Evolutionary conservation across 768 basidiomycete genomes (phyloP), one percentile per base, ranked within the genome.

Genomic region (Rhizopogon roseolus): DNA sequence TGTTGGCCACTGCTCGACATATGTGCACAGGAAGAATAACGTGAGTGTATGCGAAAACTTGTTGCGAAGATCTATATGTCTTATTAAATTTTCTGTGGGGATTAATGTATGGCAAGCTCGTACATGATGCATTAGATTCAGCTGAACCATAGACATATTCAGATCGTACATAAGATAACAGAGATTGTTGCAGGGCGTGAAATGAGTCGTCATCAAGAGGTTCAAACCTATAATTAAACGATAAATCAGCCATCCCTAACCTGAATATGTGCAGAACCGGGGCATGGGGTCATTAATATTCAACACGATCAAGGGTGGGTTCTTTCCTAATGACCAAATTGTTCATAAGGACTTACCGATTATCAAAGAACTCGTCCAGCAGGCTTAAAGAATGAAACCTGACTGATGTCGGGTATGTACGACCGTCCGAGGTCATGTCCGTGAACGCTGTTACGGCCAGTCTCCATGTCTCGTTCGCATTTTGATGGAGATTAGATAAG

Each of bases 11-110:
- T 88, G 88, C 52, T 86, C 80, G 59, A 84, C 80, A 70, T 96
- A 97, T 11, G 88, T 85, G 75, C 85, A 85, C 49, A 95, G 80
- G 73, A 95, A 95, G 73, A 95, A 84, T 46, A 92, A 80, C 1
- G 91, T 89, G 55, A 94, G 76, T 37, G 91, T 91, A 74, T 93
- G 91, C 27, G 90, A 90, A 73, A 93, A 92, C 70, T 97, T 97
- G 77, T 98, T 98, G 66, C 95, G 86, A 52, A 98, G 73, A 71
- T 90, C 93, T 95, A 57, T 34, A 42, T 32, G 39, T 50, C 50
- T 56, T 40, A 50, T 58, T 64, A 53, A 60, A 55, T 14, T 36
- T 40, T 19, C 32, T 40, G 29, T 59, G 46, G 62, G 55, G 38
- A 52, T 40, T 32, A 9, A 50, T 36, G 48, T n/a, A 9, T 39